Evolutionary conservation across 2,329 filamentous ascomycete genomes (phyloP).

Genomic region (Claviceps sp.): DNA sequence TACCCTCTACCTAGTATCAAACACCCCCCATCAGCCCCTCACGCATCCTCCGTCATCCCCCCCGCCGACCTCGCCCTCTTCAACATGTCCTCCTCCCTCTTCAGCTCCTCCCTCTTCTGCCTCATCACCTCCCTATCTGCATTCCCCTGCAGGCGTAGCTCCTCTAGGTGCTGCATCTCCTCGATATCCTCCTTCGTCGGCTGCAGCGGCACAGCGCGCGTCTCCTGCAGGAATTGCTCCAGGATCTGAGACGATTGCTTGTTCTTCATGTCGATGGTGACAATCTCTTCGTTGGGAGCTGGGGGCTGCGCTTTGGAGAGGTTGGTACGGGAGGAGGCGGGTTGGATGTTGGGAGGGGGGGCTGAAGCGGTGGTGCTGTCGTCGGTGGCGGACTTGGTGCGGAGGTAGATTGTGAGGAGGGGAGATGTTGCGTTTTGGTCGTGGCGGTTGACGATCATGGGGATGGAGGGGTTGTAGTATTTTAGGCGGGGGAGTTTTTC

Average conservation of each 20-base stretch:
- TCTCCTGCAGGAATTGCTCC: conserved; percentile 45
- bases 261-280: conserved; percentile 51
- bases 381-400: conserved; percentile 18
- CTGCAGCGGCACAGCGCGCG: conserved; percentile 42
- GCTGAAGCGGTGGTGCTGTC: background rate
- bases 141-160: conserved; percentile 34
- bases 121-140: conserved; percentile 40
- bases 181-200: conserved; percentile 46
- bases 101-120: conserved; percentile 41
- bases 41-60: conserved; percentile 20
- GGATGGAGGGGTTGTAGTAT: conserved; percentile 79
- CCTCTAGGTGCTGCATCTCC: conserved; percentile 44
- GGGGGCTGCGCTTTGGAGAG: conserved; percentile 35
- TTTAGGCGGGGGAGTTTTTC: conserved; percentile 74
- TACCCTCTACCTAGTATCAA: background rate
- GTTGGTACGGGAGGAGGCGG: conserved; percentile 33
- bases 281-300: conserved; percentile 32
- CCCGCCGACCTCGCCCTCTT: conserved; percentile 26
- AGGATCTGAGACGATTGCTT: conserved; percentile 50
- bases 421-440: conserved; percentile 41
- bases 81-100: conserved; percentile 44
- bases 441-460: conserved; percentile 69
- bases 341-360: conserved; percentile 18
- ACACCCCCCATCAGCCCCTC: conserved; percentile 2
- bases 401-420: conserved; percentile 52